Percentiles rank a stretch among this genome's conserved stretches.
These are phyloP conservation scores for Parascedosporium putredinis DNA, from an alignment of 2,329 filamentous ascomycete genomes.

Conservation along the genomic window DNA sequence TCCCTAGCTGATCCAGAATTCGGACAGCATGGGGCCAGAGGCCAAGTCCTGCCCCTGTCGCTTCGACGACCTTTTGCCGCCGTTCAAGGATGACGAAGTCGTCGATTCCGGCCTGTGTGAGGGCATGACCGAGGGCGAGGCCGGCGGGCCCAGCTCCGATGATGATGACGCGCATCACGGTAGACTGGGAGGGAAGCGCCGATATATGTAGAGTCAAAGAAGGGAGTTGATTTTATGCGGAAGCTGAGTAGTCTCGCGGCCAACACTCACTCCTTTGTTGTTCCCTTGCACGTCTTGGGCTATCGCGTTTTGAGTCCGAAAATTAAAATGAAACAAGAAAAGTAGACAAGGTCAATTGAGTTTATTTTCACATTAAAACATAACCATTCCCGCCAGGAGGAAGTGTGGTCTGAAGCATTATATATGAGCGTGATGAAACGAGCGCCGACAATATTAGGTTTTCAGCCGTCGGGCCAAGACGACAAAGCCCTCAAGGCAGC, in stretches of 20 bases:
- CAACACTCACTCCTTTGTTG: no score
- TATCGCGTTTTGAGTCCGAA: no score
- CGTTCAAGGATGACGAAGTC: slow-evolving; percentile 21
- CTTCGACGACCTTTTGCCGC: slow-evolving; percentile 13
- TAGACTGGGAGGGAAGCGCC: neutral
- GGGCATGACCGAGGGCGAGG: slow-evolving; percentile 19
- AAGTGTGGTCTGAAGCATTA: no score
- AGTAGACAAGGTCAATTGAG: no score
- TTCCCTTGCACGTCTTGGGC: neutral
- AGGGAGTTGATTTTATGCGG: neutral
- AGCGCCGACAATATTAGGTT: no score
- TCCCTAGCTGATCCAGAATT: slow-evolving; percentile 18
- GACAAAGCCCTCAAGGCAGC: no score
- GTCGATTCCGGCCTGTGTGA: slow-evolving; percentile 19
- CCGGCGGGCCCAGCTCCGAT: slow-evolving; percentile 27
- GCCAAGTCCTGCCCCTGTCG: slow-evolving; percentile 15
- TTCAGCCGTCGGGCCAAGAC: no score
- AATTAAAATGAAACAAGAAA: no score
- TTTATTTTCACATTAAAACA: no score
- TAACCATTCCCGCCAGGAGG: no score
- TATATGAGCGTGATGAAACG: no score
- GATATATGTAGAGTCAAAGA: neutral
- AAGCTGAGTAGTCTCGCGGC: no score
- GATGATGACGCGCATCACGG: slow-evolving; percentile 16
- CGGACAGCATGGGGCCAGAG: slow-evolving; percentile 17